Evolutionary conservation across 2,329 filamentous ascomycete genomes (phyloP), one percentile per base, ranked within the genome.

Genomic region (Drechslera avenae): DNA sequence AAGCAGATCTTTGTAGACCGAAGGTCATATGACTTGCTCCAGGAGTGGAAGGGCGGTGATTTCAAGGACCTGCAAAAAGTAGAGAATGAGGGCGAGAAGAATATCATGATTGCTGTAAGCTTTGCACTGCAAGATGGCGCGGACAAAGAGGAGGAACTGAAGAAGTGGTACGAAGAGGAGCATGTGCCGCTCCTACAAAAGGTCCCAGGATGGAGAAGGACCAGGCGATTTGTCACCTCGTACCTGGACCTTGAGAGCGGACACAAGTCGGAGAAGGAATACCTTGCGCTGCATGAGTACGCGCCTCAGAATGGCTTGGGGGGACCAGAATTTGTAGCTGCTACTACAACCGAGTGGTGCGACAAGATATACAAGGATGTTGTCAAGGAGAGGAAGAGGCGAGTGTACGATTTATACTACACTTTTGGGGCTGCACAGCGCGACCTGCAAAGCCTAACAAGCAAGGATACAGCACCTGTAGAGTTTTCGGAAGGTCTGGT

Each of bases 161-260:
- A 80, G 47, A 84, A 80, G 67, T 95, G 89, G 89, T 88, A 89
- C 66, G 75, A 82, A 23, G 84, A 91, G 54, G 89, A 94, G 69
- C 89, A 94, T 69, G 79, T 87, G 16, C 79, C 81, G 2, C 82
- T 91, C 81, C 69, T 95, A 50, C 78, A 86, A 54, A 87, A 87
- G 64, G 82, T 92, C 0, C 87, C 89, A 0, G 91, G 91, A 3
- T 96, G 90, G 89, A 75, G 89, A 52, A 84, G 90, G 31, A 87
- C 87, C 13, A 81, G 90, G 32, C 76, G 87, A 34, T 91, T 87
- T 73, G 81, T 83, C 50, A 88, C 87, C 3, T 86, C 86, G 0
- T 78, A 79, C 26, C 77, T 91, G 2, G 71, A 74, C 37, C 39
- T 71, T 2, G 54, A 75, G 19, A 76, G 77, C 14, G 69, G 66